Evolutionary conservation across 1,139 yeast genomes (phyloP).

Genomic region (Eremothecium gossypii): DNA sequence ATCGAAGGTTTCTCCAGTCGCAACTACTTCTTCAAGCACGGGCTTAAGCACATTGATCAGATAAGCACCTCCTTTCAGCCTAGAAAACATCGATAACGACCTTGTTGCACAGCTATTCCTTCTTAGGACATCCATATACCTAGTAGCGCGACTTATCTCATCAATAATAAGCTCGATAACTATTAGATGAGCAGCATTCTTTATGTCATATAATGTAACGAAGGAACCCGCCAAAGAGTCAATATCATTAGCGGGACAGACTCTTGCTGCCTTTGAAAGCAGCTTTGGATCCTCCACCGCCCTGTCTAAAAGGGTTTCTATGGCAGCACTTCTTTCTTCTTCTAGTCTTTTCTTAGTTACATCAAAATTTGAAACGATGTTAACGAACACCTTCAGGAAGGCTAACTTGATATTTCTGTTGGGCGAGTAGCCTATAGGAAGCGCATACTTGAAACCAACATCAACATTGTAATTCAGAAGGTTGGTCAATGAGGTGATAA

Average conservation of each 20-base stretch:
- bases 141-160: constrained; percentile 52
- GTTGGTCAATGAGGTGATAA: constrained; percentile 60
- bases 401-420: constrained; percentile 58
- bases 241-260: constrained; percentile 57
- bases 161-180: constrained; percentile 49
- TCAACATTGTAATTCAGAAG: constrained; percentile 65
- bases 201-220: constrained; percentile 51
- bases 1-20: constrained; percentile 47
- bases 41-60: constrained; percentile 47
- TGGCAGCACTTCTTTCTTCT: constrained; percentile 28
- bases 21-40: constrained; percentile 42
- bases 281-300: constrained; percentile 26
- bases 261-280: constrained; percentile 32
- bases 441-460: constrained; percentile 65
- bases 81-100: constrained; percentile 61
- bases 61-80: constrained; percentile 54
- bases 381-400: constrained; percentile 67
- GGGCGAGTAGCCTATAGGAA: constrained; percentile 71
- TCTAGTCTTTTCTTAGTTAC: constrained; percentile 22
- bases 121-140: constrained; percentile 65
- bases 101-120: constrained; percentile 79
- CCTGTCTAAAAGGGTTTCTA: constrained; percentile 20
- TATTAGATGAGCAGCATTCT: constrained; percentile 44
- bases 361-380: constrained; percentile 44
- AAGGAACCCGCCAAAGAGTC: constrained; percentile 67